These are phyloP conservation scores for Phytophthora idaei DNA, from an alignment of 352 stramenopile species.

Conservation along the genomic window DNA sequence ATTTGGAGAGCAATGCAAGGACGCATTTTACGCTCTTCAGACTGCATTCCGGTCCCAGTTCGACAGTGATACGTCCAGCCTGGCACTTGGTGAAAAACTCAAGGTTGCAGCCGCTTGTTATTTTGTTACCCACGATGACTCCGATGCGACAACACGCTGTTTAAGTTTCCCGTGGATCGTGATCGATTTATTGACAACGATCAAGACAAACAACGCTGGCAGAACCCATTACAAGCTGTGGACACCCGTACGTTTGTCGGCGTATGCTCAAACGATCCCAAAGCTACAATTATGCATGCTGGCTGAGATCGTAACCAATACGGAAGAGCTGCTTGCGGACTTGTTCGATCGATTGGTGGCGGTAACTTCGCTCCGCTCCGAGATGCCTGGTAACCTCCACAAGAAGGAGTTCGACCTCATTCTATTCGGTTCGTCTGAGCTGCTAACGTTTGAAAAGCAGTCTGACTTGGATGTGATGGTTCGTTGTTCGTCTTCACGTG, in stretches of 20 bases:
- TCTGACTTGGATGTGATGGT: slow-evolving; percentile 80
- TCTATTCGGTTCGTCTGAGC: slow-evolving; percentile 71
- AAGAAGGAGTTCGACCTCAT: slow-evolving; percentile 53
- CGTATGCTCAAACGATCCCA: slow-evolving; percentile 43
- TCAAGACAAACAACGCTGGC: slow-evolving; percentile 36
- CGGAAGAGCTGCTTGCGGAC: slow-evolving; percentile 54
- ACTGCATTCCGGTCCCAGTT: slow-evolving; percentile 58
- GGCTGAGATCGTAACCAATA: slow-evolving; percentile 52
- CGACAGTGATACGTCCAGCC: slow-evolving; percentile 21
- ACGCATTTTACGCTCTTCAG: slow-evolving; percentile 63
- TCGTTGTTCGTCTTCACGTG: slow-evolving; percentile 18
- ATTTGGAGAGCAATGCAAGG: slow-evolving; percentile 73
- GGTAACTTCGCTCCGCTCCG: slow-evolving; percentile 46
- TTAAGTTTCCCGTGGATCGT: slow-evolving; percentile 83
- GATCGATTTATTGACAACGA: slow-evolving; percentile 54
- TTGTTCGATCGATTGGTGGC: slow-evolving; percentile 74
- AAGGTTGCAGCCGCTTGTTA: slow-evolving; percentile 78
- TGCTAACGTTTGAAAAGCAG: slow-evolving; percentile 80
- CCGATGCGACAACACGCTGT: slow-evolving; percentile 29
- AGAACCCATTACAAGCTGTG: slow-evolving; percentile 30
- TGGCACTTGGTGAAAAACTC: slow-evolving; percentile 27
- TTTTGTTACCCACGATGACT: slow-evolving; percentile 61
- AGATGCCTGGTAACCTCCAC: slow-evolving; percentile 46
- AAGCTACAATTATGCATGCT: slow-evolving; percentile 70
- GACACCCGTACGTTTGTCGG: slow-evolving; percentile 31